phyloP scores from a whole-genome alignment of 1,284 basidiomycete genomes.

The Heterobasidion annosum region DNA sequence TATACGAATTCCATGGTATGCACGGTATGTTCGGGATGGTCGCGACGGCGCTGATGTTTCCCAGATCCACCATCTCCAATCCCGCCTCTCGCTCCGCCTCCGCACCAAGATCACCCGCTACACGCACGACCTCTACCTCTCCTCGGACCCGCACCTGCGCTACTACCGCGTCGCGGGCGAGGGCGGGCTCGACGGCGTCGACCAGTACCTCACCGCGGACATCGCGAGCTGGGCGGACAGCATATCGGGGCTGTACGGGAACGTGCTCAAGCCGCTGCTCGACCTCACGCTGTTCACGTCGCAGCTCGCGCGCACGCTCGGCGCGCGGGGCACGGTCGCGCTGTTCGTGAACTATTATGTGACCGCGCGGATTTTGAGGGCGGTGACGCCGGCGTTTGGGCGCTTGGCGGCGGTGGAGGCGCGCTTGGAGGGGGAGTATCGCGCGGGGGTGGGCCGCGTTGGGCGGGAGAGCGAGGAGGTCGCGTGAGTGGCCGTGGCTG shows the following conservation, averaged over 20 bases:
- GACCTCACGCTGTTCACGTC: slow-evolving; percentile 92
- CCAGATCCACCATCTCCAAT: slow-evolving; percentile 88
- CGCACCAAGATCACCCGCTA: slow-evolving; percentile 87
- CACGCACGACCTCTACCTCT: slow-evolving; percentile 89
- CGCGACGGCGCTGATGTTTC: not conserved
- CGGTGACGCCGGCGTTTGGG: slow-evolving; percentile 92
- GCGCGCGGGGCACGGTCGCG: slow-evolving; percentile 70
- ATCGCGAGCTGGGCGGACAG: slow-evolving; percentile 88
- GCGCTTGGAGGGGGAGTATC: slow-evolving; percentile 82
- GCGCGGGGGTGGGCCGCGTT: slow-evolving; percentile 81
- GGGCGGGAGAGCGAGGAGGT: slow-evolving; percentile 93
- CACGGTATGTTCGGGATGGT: not conserved
- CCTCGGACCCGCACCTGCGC: slow-evolving; percentile 54
- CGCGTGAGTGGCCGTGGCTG: slow-evolving; percentile 43
- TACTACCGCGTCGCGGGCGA: slow-evolving; percentile 58
- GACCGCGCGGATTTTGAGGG: slow-evolving; percentile 76
- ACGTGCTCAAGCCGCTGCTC: slow-evolving; percentile 81
- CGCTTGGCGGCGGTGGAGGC: slow-evolving; percentile 87
- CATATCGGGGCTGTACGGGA: slow-evolving; percentile 75
- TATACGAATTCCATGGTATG: slow-evolving; percentile 93
- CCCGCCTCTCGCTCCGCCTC: slow-evolving; percentile 80
- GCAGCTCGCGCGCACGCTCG: slow-evolving; percentile 83
- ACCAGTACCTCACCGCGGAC: slow-evolving; percentile 92
- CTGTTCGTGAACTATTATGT: slow-evolving; percentile 82
- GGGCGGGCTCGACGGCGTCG: slow-evolving; percentile 64